These are phyloP conservation scores for Leucogyrophana mollusca DNA, from an alignment of 768 basidiomycete genomes.

Conservation along the genomic window DNA sequence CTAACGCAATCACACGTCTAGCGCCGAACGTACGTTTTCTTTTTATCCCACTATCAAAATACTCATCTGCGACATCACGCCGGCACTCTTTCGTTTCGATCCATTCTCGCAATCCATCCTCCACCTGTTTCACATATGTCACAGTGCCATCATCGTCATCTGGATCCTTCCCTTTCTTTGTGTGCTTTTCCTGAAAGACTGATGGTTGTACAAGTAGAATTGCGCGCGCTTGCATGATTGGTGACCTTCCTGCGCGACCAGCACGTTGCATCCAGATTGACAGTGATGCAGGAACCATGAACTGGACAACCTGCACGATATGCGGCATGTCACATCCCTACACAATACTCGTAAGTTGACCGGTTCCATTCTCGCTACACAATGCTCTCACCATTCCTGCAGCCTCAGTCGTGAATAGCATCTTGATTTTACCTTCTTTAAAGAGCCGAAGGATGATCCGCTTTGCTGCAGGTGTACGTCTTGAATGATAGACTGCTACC, in stretches of 20 bases:
- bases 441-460: constrained; percentile 20
- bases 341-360: not conserved
- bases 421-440: constrained; percentile 17
- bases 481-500: not conserved
- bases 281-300: constrained; percentile 29
- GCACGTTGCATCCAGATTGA: constrained; percentile 33
- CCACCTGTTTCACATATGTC: constrained; percentile 29
- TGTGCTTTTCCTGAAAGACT: constrained; percentile 24
- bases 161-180: constrained; percentile 6
- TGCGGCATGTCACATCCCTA: constrained; percentile 35
- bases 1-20: not conserved
- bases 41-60: constrained; percentile 19
- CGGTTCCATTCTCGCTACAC: too few relatives aligned
- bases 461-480: not conserved
- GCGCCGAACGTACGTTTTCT: constrained; percentile 16
- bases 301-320: constrained; percentile 34
- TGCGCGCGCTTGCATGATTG: constrained; percentile 21
- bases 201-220: constrained; percentile 27
- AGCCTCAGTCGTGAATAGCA: constrained; percentile 34
- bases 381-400: constrained; percentile 35
- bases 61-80: constrained; percentile 14
- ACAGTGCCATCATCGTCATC: not conserved
- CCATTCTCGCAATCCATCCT: constrained; percentile 26
- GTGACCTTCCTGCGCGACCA: constrained; percentile 25
- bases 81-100: constrained; percentile 26